Base-by-base conservation (phyloP, 495 filamentous ascomycete genomes). In the Penicillium fimorum region DNA sequence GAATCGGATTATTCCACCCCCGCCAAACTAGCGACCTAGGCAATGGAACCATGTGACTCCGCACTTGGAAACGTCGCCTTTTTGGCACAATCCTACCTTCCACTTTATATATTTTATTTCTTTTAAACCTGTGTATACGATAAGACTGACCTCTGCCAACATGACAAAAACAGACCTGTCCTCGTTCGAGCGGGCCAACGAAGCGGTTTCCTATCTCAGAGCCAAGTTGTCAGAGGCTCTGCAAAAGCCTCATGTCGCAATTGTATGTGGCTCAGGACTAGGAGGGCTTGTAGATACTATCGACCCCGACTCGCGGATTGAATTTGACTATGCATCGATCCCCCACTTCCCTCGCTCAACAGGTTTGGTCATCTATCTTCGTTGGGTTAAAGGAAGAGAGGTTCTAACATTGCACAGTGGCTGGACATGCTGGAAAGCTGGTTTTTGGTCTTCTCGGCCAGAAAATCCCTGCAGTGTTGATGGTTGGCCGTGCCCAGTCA, bases 401-500 rank as follows among this genome's bases (percentile, higher is more conserved):
- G 3, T 18, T 25, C 47, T 61, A 32, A 64, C 45, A 41, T 33
- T 13, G 10, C 13, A 38, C 54, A 88, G 87, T 88, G 10, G 65
- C 73, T 24, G 88, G 88, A 24, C 88, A 92, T 84, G 87, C 82
- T 43, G 87, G 88, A 33, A 89, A 87, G 64, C 72, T 92, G 47
- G 80, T 91, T 9, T 90, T 91, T 69, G 86, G 88, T 5, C 63
- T 81, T 8, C 71, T 91, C 38, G 81, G 82, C 8, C 57, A 73
- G 30, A 75, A 76, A 50, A 79, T 79, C 11, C 83, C 87, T 2
- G 81, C 83, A 4, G 85, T 90, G 4, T 76, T 91, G 62, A 86
- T 92, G 79, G 83, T 88, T 65, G 88, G 88, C 37, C 78, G 88
- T 61, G 80, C 81, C 56, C 88, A 91, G 88, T 91, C 43, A 79